Percentiles rank a stretch among this genome's conserved stretches.
These are phyloP conservation scores for Carex littledalei DNA, from an alignment of 176 grass and related monocot genomes.

Conservation along the genomic window DNA sequence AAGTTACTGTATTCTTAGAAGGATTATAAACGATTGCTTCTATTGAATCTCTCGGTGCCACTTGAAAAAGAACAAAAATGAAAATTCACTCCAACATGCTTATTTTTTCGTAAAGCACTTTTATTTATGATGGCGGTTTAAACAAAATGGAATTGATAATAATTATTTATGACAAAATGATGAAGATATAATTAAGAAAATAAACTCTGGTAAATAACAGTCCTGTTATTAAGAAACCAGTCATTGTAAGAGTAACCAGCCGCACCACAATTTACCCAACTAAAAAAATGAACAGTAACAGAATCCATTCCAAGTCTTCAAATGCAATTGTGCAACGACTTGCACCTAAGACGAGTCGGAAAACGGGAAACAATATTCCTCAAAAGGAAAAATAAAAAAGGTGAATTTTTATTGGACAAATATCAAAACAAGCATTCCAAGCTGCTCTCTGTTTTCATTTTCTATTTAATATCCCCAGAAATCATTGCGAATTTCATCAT, in stretches of 20 bases:
- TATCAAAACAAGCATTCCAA: background rate
- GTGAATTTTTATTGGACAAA: slow-evolving; percentile 15
- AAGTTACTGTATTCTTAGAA: too few species aligned
- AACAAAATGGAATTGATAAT: too few species aligned
- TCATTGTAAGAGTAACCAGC: background rate
- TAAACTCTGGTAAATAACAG: background rate
- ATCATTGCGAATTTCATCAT: slow-evolving; percentile 91
- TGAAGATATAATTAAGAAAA: background rate
- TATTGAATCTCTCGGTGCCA: too few species aligned
- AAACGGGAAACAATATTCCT: slow-evolving; percentile 9
- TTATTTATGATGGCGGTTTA: too few species aligned
- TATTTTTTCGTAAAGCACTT: too few species aligned
- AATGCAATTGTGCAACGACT: slow-evolving; percentile 1
- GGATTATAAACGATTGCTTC: too few species aligned
- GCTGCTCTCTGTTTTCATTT: background rate
- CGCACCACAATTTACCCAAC: background rate
- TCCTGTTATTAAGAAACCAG: slow-evolving; percentile 14
- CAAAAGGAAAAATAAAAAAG: background rate
- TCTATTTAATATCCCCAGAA: slow-evolving; percentile 78
- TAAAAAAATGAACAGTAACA: background rate
- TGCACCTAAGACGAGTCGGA: background rate
- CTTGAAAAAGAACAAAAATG: too few species aligned
- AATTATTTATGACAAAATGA: too few species aligned
- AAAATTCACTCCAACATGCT: too few species aligned
- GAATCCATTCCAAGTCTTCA: background rate